Conservation (phyloP, 306 rosid genomes). For the Casuarina glauca region DNA sequence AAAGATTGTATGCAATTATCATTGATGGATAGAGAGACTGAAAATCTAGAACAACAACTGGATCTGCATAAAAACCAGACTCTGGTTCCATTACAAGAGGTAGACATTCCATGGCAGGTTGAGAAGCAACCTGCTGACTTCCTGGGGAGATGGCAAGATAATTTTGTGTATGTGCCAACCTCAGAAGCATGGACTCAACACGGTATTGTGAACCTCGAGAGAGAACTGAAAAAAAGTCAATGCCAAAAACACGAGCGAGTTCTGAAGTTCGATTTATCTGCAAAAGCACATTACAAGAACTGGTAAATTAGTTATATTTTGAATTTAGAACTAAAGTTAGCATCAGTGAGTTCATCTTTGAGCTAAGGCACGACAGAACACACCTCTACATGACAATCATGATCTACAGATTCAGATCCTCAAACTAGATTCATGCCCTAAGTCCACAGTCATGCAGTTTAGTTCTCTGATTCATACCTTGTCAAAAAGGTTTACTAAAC, state of each 20-base stretch:
- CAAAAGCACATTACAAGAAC: conserved; percentile 35
- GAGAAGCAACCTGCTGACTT: conserved; percentile 93
- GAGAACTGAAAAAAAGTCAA: conserved; percentile 93
- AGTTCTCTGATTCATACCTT: background rate
- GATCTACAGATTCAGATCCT: background rate
- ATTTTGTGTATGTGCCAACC: conserved; percentile 89
- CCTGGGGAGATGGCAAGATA: conserved; percentile 92
- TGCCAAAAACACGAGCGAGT: conserved; percentile 98
- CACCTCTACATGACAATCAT: background rate
- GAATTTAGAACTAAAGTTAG: background rate
- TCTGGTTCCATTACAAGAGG: conserved; percentile 99
- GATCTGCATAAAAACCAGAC: conserved; percentile 94
- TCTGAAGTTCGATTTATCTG: conserved; percentile 95
- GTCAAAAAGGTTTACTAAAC: background rate
- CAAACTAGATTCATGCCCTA: background rate
- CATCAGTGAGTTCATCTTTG: background rate
- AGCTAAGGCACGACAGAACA: background rate
- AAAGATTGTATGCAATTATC: conserved; percentile 96
- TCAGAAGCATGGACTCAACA: conserved; percentile 92
- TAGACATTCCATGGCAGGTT: conserved; percentile 97
- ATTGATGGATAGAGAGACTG: conserved; percentile 97
- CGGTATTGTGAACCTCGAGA: conserved; percentile 97
- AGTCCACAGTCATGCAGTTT: background rate
- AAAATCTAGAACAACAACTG: conserved; percentile 88
- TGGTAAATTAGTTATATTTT: background rate